phyloP scores from a whole-genome alignment of 192 early-diverging fungal genomes.

The Dissophora globulifera region DNA sequence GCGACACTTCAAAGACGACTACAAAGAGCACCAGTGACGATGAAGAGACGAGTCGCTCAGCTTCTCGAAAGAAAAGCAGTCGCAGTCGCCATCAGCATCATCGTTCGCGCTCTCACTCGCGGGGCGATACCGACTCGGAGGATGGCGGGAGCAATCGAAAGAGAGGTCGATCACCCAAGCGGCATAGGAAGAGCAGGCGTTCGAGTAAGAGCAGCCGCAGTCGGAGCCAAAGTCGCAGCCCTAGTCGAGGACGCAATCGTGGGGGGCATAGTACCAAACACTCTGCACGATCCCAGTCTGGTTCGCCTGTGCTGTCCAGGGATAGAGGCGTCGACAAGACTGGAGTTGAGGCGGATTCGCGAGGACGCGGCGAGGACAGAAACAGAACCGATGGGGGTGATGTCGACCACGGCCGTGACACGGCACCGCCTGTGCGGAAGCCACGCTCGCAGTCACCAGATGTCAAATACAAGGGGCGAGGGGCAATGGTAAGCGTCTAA shows the following conservation, averaged over 20 bases:
- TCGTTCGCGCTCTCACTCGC: conserved; percentile 30
- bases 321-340: neutral
- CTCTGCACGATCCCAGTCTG: neutral
- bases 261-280: neutral
- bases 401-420: conserved; percentile 4
- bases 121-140: conserved; percentile 7
- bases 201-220: conserved; percentile 19
- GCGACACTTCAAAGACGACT: conserved; percentile 15
- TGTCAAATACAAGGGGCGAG: conserved; percentile 66
- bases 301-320: neutral
- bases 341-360: too few relatives aligned
- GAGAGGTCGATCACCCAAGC: conserved; percentile 10
- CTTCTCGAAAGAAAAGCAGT: conserved; percentile 40
- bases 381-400: neutral
- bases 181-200: conserved; percentile 5
- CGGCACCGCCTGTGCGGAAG: conserved; percentile 1
- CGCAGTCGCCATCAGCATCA: conserved; percentile 1
- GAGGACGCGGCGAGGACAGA: neutral
- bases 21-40: conserved; percentile 38
- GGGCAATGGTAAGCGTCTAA: conserved; percentile 55
- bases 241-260: conserved; percentile 17
- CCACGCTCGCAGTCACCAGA: conserved; percentile 48
- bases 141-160: conserved; percentile 9
- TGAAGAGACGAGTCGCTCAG: conserved; percentile 38
- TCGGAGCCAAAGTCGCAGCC: conserved; percentile 13